Evolutionary conservation across 768 basidiomycete species (phyloP).

Genomic region (Artomyces pyxidatus): DNA sequence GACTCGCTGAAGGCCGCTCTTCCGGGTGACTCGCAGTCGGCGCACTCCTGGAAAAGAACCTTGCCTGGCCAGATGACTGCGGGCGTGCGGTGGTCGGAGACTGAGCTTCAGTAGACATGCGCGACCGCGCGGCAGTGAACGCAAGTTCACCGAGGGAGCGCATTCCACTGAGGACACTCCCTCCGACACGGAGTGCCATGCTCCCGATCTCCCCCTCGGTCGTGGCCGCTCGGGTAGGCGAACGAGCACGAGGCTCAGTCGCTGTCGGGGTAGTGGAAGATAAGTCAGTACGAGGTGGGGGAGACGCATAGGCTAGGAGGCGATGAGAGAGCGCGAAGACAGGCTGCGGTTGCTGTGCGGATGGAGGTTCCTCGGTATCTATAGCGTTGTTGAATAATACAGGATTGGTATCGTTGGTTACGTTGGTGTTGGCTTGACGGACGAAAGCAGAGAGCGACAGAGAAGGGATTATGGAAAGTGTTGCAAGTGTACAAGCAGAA

Average conservation of each 20-base stretch:
- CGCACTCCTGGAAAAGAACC: slow-evolving; percentile 29
- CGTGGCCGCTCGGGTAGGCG: slow-evolving; percentile 8
- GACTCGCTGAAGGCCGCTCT: background rate
- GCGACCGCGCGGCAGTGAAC: slow-evolving; percentile 33
- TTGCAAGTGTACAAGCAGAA: slow-evolving; percentile 44
- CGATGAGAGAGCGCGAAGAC: slow-evolving; percentile 55
- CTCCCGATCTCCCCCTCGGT: slow-evolving; percentile 39
- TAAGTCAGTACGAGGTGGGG: slow-evolving; percentile 21
- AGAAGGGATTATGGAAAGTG: slow-evolving; percentile 41
- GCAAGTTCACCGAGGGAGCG: slow-evolving; percentile 56
- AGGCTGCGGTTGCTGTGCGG: slow-evolving; percentile 30
- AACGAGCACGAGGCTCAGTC: slow-evolving; percentile 12
- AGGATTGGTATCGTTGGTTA: slow-evolving; percentile 26
- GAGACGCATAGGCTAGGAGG: slow-evolving; percentile 53
- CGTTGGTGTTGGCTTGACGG: slow-evolving; percentile 18
- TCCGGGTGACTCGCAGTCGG: slow-evolving; percentile 16
- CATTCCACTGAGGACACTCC: slow-evolving; percentile 55
- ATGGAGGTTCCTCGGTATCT: slow-evolving; percentile 1
- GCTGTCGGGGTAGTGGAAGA: slow-evolving; percentile 9
- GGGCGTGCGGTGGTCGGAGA: background rate
- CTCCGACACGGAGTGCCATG: slow-evolving; percentile 52
- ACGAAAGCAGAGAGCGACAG: slow-evolving; percentile 38
- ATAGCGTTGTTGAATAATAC: slow-evolving; percentile 30
- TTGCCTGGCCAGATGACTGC: background rate
- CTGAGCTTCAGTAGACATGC: slow-evolving; percentile 6